Evolutionary conservation across 768 basidiomycete genomes (phyloP).

Genomic region (Naganishia vaughanmartiniae): DNA sequence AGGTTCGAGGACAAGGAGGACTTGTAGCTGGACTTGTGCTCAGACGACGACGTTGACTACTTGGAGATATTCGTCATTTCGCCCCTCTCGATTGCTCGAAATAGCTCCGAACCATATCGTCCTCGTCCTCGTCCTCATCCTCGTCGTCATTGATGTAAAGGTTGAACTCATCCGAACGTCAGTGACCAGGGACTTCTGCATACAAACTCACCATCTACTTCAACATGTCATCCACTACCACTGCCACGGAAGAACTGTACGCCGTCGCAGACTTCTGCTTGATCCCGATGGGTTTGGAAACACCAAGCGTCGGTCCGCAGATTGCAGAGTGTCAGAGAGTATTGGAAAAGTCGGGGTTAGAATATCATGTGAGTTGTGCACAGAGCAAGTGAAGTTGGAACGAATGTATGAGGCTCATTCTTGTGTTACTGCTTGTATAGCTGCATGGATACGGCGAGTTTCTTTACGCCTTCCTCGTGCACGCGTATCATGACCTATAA

Average conservation of each 20-base stretch:
- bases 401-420: conserved; percentile 40
- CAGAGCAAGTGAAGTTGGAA: too few species aligned
- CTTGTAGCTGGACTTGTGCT: too few species aligned
- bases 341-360: conserved; percentile 76
- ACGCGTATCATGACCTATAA: not conserved
- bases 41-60: too few species aligned
- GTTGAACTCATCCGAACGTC: not conserved
- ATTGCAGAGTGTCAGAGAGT: conserved; percentile 65
- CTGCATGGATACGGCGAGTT: conserved; percentile 20
- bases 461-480: not conserved
- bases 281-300: conserved; percentile 47
- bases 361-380: conserved; percentile 62
- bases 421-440: not conserved
- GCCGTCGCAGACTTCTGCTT: conserved; percentile 52
- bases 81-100: not conserved
- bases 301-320: conserved; percentile 48
- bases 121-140: too few species aligned
- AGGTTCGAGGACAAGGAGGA: too few species aligned
- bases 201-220: not conserved
- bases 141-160: too few species aligned
- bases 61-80: not conserved
- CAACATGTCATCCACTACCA: not conserved
- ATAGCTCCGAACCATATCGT: not conserved
- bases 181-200: not conserved
- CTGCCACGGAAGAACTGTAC: conserved; percentile 36